These are phyloP conservation scores for Diplodia mutila DNA, from an alignment of 2,329 filamentous ascomycete species.

Conservation along the genomic window DNA sequence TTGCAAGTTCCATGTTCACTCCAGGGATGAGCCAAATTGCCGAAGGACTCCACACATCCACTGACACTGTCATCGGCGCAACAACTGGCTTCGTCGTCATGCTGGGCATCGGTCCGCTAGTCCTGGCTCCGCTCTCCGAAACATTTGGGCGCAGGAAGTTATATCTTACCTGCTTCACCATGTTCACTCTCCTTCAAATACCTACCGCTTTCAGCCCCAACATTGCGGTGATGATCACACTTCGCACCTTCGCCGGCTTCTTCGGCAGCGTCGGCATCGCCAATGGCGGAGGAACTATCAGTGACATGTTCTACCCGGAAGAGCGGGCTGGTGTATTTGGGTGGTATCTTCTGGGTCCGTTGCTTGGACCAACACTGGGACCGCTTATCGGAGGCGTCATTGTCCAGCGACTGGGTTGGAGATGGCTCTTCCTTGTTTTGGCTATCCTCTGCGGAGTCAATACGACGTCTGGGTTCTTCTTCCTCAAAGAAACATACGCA, in stretches of 20 bases:
- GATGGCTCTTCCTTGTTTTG: constrained; percentile 55
- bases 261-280: constrained; percentile 56
- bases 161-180: constrained; percentile 50
- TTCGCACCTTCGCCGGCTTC: constrained; percentile 53
- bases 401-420: constrained; percentile 50
- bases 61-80: constrained; percentile 51
- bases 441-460: constrained; percentile 49
- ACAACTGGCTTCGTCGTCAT: constrained; percentile 57
- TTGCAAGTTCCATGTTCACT: constrained; percentile 57
- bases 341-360: constrained; percentile 50
- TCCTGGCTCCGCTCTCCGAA: constrained; percentile 53
- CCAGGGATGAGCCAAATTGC: constrained; percentile 57
- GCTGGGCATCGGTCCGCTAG: constrained; percentile 52
- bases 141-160: constrained; percentile 52
- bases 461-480: constrained; percentile 48
- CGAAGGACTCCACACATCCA: constrained; percentile 47
- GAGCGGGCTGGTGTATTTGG: constrained; percentile 53
- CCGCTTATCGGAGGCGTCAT: constrained; percentile 51
- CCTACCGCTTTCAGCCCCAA: constrained; percentile 54
- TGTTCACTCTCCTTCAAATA: constrained; percentile 53
- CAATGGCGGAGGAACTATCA: constrained; percentile 57
- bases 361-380: constrained; percentile 49
- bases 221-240: constrained; percentile 48
- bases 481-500: constrained; percentile 51
- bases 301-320: constrained; percentile 54